Conservation (phyloP, 768 basidiomycete genomes). For the Leccinum subtestaceum region DNA sequence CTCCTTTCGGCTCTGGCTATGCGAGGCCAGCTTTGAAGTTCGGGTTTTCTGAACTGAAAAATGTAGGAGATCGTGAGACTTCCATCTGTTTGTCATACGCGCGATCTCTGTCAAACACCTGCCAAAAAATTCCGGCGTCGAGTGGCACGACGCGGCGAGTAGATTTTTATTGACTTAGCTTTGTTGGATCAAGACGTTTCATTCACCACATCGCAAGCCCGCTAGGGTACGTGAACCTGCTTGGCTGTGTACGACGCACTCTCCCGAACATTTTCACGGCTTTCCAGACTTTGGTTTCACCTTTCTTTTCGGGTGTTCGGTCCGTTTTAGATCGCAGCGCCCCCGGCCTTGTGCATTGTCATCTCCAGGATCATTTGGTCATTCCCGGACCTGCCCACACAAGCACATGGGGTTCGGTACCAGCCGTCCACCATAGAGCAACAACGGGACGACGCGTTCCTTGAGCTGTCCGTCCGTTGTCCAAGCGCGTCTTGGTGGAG, state of each 20-base stretch:
- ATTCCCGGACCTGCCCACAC: not conserved
- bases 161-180: not conserved
- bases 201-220: not conserved
- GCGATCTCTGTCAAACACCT: conserved; percentile 20
- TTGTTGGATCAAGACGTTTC: not conserved
- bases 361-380: not conserved
- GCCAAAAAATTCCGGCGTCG: conserved; percentile 5
- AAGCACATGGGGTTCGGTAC: not conserved
- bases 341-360: not conserved
- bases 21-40: not conserved
- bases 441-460: conserved; percentile 3
- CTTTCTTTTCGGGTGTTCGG: not conserved
- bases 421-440: conserved; percentile 2
- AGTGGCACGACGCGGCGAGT: conserved; percentile 10
- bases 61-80: conserved; percentile 17
- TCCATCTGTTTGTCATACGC: conserved; percentile 10
- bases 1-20: not conserved
- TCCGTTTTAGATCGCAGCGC: not conserved
- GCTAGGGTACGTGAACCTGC: conserved; percentile 6
- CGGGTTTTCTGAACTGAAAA: conserved; percentile 1
- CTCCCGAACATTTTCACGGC: no score
- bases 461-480: not conserved
- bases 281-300: no score
- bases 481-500: not conserved
- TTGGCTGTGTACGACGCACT: not conserved